Conservation (phyloP, 2,329 filamentous ascomycete species). For the Phyllosticta ampelicida region DNA sequence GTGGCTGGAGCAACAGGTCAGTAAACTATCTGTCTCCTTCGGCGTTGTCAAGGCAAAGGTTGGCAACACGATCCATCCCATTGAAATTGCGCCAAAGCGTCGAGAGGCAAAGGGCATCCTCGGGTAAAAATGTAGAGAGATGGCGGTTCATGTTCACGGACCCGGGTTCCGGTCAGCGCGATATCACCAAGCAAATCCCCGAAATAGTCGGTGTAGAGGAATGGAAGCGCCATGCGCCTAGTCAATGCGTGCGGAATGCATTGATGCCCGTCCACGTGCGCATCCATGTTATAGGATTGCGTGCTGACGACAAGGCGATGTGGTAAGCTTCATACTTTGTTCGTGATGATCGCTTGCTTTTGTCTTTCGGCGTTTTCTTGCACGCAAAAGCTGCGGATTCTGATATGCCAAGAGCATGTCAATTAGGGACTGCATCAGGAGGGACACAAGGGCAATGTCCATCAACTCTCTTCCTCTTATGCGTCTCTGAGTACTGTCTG, state of each 20-base stretch:
- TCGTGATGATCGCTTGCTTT: neutral
- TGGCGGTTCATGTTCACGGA: neutral
- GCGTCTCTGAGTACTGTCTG: too few relatives aligned
- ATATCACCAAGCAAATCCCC: neutral
- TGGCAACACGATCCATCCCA: constrained; percentile 29
- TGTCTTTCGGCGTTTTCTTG: too few relatives aligned
- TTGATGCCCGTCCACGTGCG: neutral
- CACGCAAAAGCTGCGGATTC: too few relatives aligned
- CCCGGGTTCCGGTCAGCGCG: neutral
- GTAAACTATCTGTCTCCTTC: constrained; percentile 22
- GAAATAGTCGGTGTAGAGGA: neutral
- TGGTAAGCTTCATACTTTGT: neutral
- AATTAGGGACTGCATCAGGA: too few relatives aligned
- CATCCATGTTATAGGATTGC: neutral
- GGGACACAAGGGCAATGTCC: too few relatives aligned
- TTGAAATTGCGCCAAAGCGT: constrained; percentile 20
- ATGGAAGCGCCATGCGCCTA: neutral
- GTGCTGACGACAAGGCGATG: neutral
- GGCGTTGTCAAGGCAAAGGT: constrained; percentile 38
- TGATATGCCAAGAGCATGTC: too few relatives aligned
- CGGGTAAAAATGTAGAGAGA: constrained; percentile 1
- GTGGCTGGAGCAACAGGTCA: constrained; percentile 14
- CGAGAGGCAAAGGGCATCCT: constrained; percentile 15
- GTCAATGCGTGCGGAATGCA: neutral
- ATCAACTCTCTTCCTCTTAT: too few relatives aligned